Conservation (phyloP, 2,329 filamentous ascomycete species). For the Helotiales sp. region DNA sequence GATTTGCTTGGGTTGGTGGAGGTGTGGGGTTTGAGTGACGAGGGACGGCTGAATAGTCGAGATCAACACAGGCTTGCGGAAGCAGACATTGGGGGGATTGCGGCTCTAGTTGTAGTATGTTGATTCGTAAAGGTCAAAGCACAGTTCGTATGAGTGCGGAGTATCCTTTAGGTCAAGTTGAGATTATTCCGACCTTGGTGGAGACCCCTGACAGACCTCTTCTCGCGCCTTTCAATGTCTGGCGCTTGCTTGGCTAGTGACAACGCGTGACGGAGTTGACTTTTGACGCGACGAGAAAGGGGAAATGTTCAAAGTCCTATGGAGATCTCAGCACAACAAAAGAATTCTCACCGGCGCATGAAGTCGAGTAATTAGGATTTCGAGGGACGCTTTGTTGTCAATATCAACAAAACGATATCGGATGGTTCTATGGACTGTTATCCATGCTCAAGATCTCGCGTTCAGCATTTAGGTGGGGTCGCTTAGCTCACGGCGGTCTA, state of each 20-base stretch:
- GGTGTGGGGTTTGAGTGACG: constrained; percentile 13
- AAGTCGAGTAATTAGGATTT: constrained; percentile 12
- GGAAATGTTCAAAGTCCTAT: neutral
- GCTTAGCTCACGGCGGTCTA: constrained; percentile 5
- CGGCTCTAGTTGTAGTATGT: neutral
- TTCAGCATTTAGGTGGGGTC: constrained; percentile 19
- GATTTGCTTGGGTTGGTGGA: constrained; percentile 15
- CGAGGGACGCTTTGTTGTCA: constrained; percentile 21
- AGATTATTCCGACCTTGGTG: constrained; percentile 29
- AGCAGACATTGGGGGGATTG: constrained; percentile 13
- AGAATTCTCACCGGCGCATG: constrained; percentile 14
- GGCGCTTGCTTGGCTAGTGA: constrained; percentile 26
- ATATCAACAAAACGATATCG: constrained; percentile 8
- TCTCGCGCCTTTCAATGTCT: constrained; percentile 12
- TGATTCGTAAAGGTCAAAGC: constrained; percentile 3
- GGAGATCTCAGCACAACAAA: constrained; percentile 8
- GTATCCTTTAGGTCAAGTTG: constrained; percentile 21
- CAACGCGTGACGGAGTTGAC: constrained; percentile 21
- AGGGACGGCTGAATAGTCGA: constrained; percentile 13
- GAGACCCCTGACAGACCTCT: constrained; percentile 17
- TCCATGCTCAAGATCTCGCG: constrained; percentile 15
- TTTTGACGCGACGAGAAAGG: constrained; percentile 22
- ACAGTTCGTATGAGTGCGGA: neutral
- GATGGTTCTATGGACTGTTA: neutral
- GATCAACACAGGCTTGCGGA: constrained; percentile 24